Evolutionary conservation across 2,329 filamentous ascomycete species (phyloP).

Genomic region (Pleomassaria siparia): DNA sequence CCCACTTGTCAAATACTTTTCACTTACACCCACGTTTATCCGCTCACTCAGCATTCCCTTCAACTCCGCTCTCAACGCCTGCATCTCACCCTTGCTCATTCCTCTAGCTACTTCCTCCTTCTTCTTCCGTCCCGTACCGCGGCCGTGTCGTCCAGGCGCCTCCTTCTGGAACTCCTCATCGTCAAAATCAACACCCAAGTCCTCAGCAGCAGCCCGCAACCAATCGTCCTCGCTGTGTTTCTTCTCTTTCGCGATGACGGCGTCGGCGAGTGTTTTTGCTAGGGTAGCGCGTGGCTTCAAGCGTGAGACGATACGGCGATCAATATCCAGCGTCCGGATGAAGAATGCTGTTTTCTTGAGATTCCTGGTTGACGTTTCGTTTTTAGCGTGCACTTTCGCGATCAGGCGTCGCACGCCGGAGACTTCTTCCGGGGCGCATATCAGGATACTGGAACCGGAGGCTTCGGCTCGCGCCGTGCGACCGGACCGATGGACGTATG

Average conservation of each 20-base stretch:
- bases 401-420: constrained; percentile 79
- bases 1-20: constrained; percentile 80
- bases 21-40: constrained; percentile 85
- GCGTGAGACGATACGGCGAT: constrained; percentile 74
- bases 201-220: constrained; percentile 81
- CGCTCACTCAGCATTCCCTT: constrained; percentile 69
- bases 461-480: constrained; percentile 84
- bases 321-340: constrained; percentile 79
- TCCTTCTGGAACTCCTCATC: constrained; percentile 75
- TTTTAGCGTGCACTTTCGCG: constrained; percentile 77
- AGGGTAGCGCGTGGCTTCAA: constrained; percentile 76
- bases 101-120: constrained; percentile 71
- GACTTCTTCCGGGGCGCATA: constrained; percentile 91
- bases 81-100: constrained; percentile 73
- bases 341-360: constrained; percentile 62
- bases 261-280: constrained; percentile 85
- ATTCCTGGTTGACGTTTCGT: constrained; percentile 41
- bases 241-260: constrained; percentile 83
- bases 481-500: constrained; percentile 93
- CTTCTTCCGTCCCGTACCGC: constrained; percentile 71
- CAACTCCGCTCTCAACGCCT: constrained; percentile 69
- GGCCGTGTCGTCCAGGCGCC: constrained; percentile 57
- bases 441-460: constrained; percentile 77
- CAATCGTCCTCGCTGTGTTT: constrained; percentile 80
- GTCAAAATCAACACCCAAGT: constrained; percentile 92